Evolutionary conservation across 106 monocot species (phyloP).

Genomic region (Hemerocallis citrina): DNA sequence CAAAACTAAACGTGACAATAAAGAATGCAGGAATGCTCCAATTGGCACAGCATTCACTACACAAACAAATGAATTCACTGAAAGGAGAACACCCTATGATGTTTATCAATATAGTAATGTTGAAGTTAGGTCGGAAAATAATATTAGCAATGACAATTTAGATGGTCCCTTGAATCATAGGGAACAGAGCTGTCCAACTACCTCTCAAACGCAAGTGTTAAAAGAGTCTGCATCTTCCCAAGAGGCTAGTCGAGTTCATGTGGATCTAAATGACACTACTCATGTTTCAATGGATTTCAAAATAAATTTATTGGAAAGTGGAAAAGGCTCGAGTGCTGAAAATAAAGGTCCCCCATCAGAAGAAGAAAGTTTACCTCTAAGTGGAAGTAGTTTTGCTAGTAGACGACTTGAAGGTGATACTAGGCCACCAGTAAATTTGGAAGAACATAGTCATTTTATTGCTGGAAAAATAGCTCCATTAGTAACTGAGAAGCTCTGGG

Average conservation of each 20-base stretch:
- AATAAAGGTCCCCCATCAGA: neutral
- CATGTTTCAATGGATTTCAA: conserved; percentile 2
- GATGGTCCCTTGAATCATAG: neutral
- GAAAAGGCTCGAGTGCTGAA: neutral
- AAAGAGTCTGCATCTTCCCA: conserved; percentile 2
- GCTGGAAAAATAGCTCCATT: conserved; percentile 16
- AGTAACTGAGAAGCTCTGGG: conserved; percentile 41
- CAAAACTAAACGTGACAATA: neutral
- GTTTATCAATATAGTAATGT: conserved; percentile 2
- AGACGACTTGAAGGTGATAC: conserved; percentile 8
- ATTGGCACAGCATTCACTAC: neutral
- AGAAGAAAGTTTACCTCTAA: neutral
- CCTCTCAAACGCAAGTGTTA: neutral
- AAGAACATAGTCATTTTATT: conserved; percentile 17
- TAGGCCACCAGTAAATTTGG: conserved; percentile 6
- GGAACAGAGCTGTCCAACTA: conserved; percentile 3
- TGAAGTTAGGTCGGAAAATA: conserved; percentile 9
- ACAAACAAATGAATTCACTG: neutral
- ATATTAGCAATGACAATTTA: neutral
- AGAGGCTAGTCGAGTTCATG: conserved; percentile 2
- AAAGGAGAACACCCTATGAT: conserved; percentile 1
- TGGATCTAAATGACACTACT: neutral
- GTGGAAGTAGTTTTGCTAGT: conserved; percentile 6
- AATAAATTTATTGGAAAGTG: conserved; percentile 4
- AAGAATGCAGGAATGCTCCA: neutral